Evolutionary conservation across 192 early-diverging fungal genomes (phyloP), one percentile per base, ranked within the genome.

Genomic region (Mortierella hygrophila): DNA sequence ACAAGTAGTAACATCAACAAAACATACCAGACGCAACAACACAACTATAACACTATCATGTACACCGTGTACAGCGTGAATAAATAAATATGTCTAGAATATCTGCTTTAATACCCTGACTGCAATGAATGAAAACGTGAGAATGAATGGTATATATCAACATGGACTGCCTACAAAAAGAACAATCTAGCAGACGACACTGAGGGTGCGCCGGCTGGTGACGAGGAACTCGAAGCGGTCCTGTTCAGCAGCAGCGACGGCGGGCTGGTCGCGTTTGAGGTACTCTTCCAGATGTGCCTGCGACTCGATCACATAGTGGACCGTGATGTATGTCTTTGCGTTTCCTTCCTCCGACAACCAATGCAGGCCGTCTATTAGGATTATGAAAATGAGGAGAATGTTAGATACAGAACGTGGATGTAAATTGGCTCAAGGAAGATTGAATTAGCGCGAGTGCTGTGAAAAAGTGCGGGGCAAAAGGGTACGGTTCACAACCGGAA

Each of bases 341-440:
- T 86, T 86, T 60, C 84, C 84, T 29, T 86, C 84, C 32, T 86
- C 84, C 32, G 84, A 86, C 9, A 86, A 20, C 84, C 84, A 86
- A 47, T 86, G 84, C 32, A 86, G 47, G 49, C 84, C 84, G 74
- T 86, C 84, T 86, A 85, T 10, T 4, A 11, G n/a, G 18, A 13
- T 42, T 42, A 9, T 20, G 8, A 15, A 42, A 16, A 35, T 40
- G 4, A 75, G 35, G 41, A 20, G 41, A 40, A 60, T 15, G 46
- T n/a, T 21, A 32, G 15, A 11, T 5, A 72, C n/a, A 44, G 13
- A 8, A 1, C 20, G 13, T 9, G 40, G 16, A 44, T 35, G 9
- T 23, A n/a, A 23, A 18, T 7, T 23, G 70, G 42, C 42, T 4
- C 1, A 1, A 42, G 21, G 29, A 54, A 54, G 54, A 40, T 32